These are phyloP conservation scores for Claviceps humidiphila DNA, from an alignment of 2,329 filamentous ascomycete species.

Conservation along the genomic window DNA sequence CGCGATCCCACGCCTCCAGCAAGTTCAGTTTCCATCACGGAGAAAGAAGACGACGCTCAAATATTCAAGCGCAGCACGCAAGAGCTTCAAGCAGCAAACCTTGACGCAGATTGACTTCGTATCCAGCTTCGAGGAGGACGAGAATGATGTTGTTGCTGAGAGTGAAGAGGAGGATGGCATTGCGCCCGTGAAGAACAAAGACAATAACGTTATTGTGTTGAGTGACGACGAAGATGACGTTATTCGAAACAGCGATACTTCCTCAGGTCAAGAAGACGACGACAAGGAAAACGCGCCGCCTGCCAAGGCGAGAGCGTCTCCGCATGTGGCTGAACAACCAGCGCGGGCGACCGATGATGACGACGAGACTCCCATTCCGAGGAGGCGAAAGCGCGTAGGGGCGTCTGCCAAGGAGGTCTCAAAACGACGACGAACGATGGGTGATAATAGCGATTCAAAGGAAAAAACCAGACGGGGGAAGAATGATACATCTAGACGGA, in stretches of 20 bases:
- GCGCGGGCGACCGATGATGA: slow-evolving; percentile 3
- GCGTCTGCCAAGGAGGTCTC: background rate
- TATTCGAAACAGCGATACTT: background rate
- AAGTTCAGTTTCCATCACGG: slow-evolving; percentile 25
- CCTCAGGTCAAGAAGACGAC: background rate
- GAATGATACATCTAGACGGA: slow-evolving; percentile 13
- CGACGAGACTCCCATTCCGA: slow-evolving; percentile 13
- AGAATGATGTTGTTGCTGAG: slow-evolving; percentile 11
- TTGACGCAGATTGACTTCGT: slow-evolving; percentile 30
- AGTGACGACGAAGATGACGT: slow-evolving; percentile 15
- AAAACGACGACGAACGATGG: slow-evolving; percentile 1
- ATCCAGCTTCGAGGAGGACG: slow-evolving; percentile 20
- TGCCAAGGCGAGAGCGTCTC: background rate
- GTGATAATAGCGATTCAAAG: slow-evolving; percentile 4
- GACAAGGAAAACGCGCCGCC: slow-evolving; percentile 10
- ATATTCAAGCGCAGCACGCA: slow-evolving; percentile 18
- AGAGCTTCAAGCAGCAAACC: slow-evolving; percentile 25
- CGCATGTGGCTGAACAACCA: background rate
- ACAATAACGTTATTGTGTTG: slow-evolving; percentile 11
- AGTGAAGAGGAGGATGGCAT: slow-evolving; percentile 15
- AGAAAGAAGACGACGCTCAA: slow-evolving; percentile 19
- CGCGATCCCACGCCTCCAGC: slow-evolving; percentile 23
- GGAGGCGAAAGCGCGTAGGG: slow-evolving; percentile 11
- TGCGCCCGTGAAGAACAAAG: slow-evolving; percentile 14
- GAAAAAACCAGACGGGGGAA: background rate